These are phyloP conservation scores for Leonotis leonurus DNA, from an alignment of 257 asterid species.

Conservation along the genomic window DNA sequence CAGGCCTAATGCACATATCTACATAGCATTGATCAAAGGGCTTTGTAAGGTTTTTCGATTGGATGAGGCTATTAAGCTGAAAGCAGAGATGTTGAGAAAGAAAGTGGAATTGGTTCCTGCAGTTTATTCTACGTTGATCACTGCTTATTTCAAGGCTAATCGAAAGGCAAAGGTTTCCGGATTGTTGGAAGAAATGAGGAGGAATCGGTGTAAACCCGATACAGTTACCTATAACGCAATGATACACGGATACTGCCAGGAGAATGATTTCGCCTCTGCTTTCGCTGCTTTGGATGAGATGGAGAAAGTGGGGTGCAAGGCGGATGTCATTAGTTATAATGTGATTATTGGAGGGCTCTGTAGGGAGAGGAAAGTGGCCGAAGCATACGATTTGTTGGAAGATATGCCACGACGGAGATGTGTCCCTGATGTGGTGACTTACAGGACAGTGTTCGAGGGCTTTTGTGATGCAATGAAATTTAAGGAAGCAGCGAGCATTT, in stretches of 20 bases:
- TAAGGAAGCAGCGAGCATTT: slow-evolving; percentile 47
- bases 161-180: slow-evolving; percentile 35
- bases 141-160: slow-evolving; percentile 48
- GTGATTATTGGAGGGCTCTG: slow-evolving; percentile 53
- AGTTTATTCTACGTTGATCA: slow-evolving; percentile 62
- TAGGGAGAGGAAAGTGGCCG: slow-evolving; percentile 36
- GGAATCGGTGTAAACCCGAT: slow-evolving; percentile 47
- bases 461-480: slow-evolving; percentile 47
- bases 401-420: slow-evolving; percentile 68
- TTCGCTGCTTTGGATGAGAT: slow-evolving; percentile 41
- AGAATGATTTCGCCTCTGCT: slow-evolving; percentile 55
- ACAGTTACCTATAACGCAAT: slow-evolving; percentile 58
- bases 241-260: slow-evolving; percentile 54
- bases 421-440: slow-evolving; percentile 58
- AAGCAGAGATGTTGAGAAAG: slow-evolving; percentile 59
- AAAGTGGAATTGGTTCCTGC: slow-evolving; percentile 48
- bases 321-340: slow-evolving; percentile 63
- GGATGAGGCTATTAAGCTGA: slow-evolving; percentile 38
- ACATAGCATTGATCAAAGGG: slow-evolving; percentile 58
- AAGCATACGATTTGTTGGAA: slow-evolving; percentile 61
- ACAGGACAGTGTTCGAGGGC: slow-evolving; percentile 54
- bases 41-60: slow-evolving; percentile 36
- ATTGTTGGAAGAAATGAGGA: slow-evolving; percentile 55
- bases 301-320: slow-evolving; percentile 53
- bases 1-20: slow-evolving; percentile 43